phyloP scores from a whole-genome alignment of 2,329 filamentous ascomycete species.

The Ascochyta pisi region DNA sequence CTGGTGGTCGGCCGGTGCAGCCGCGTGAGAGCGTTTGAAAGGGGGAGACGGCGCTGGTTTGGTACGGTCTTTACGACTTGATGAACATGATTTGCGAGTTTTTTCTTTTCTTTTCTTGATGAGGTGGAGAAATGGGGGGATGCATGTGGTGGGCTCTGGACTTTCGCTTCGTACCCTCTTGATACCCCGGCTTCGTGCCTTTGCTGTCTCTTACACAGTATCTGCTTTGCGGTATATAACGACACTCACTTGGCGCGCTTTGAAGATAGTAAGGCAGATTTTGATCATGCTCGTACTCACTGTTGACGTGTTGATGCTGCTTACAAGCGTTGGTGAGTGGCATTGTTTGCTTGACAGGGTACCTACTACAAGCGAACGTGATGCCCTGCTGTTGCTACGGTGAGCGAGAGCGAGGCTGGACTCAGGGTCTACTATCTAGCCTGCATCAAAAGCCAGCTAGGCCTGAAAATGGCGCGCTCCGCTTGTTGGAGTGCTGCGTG shows the following conservation, averaged over 20 bases:
- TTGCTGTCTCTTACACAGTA: neutral
- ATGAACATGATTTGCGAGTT: too few relatives aligned
- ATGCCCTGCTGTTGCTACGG: too few relatives aligned
- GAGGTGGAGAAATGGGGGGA: too few relatives aligned
- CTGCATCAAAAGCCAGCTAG: neutral
- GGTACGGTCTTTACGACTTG: slow-evolving; percentile 1
- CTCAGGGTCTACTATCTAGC: slow-evolving; percentile 1
- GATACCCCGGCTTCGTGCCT: slow-evolving; percentile 33
- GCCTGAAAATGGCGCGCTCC: slow-evolving; percentile 5
- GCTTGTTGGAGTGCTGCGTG: neutral
- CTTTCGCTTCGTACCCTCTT: slow-evolving; percentile 34
- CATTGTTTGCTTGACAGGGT: too few relatives aligned
- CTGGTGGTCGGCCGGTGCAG: slow-evolving; percentile 52
- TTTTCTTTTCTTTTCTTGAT: too few relatives aligned
- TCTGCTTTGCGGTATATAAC: neutral
- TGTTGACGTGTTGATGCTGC: too few relatives aligned
- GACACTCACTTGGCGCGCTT: neutral
- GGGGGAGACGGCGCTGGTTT: neutral
- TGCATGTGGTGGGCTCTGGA: neutral
- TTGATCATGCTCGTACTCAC: too few relatives aligned
- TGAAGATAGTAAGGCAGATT: too few relatives aligned
- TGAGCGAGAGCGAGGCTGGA: too few relatives aligned
- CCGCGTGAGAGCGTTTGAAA: slow-evolving; percentile 57
- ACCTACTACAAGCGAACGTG: too few relatives aligned
- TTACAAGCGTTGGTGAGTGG: too few relatives aligned